A percentile compares a stretch with the other conserved stretches of the same genome.
Conservation (phyloP, 805 yeast species). For the Starmera pachycereana region DNA sequence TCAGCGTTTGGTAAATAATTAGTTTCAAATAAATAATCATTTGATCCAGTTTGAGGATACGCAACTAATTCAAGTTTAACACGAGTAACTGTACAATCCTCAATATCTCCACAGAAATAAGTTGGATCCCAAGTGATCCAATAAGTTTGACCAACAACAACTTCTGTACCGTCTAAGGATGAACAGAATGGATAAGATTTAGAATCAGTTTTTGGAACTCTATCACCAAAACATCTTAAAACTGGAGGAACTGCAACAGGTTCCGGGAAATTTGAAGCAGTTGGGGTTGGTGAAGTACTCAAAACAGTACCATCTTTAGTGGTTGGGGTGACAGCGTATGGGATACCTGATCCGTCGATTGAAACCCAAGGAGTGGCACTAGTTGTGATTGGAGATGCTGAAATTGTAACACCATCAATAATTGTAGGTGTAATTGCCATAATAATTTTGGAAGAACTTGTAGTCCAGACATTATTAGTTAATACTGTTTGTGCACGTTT, state of each 20-base stretch:
- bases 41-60: conserved; percentile 25
- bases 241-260: conserved; percentile 33
- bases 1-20: conserved; percentile 25
- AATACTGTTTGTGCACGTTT: conserved; percentile 15
- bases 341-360: conserved; percentile 33
- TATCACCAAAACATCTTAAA: conserved; percentile 31
- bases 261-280: conserved; percentile 22
- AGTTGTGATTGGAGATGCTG: conserved; percentile 27
- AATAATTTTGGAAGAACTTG: conserved; percentile 21
- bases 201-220: conserved; percentile 22
- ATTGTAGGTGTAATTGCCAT: conserved; percentile 44
- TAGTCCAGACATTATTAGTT: conserved; percentile 25
- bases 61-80: conserved; percentile 24
- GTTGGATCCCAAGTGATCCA: conserved; percentile 41
- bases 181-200: conserved; percentile 33
- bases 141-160: conserved; percentile 36
- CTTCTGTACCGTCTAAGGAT: conserved; percentile 29
- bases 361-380: conserved; percentile 34
- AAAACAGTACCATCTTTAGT: conserved; percentile 23
- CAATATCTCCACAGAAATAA: conserved; percentile 25
- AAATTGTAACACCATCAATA: conserved; percentile 33
- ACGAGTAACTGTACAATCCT: conserved; percentile 17
- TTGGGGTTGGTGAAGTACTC: conserved; percentile 33
- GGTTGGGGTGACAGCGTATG: conserved; percentile 31
- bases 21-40: conserved; percentile 23